Base-by-base conservation (phyloP, 1,284 basidiomycete genomes). In the Rhodotorula sp. region DNA sequence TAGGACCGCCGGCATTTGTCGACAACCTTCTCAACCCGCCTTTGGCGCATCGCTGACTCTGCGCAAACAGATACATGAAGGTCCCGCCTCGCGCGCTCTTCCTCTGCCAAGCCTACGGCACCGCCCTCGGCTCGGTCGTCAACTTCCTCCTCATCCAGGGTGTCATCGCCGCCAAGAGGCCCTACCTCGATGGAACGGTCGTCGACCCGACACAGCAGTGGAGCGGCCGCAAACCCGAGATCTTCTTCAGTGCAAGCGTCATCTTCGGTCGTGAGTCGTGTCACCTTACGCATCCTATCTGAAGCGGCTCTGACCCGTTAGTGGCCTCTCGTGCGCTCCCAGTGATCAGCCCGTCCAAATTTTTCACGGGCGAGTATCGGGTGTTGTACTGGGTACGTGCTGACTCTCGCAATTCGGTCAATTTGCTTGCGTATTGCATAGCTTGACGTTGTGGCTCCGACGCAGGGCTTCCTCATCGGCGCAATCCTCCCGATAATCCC, bases 11-110 rank as follows among this genome's bases (percentile, higher is more conserved):
- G 46, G 78, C 79, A 58, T 73, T 79, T 71, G 76, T 78, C 66
- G 1, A 8, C 25, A 13, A 8, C 23, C 10, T 21, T 41, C 60
- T n/a, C 8, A 41, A 16, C 4, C 5, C 34, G 9, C 14, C 19
- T 44, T 3, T 25, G 19, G 13, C 19, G n/a, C 48, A 7, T 16
- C 17, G 48, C 25, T 23, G 19, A 60, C 16, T 12, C 27, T 25
- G 17, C 14, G 2, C 5, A 2, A 34, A 5, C 52, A 67, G 66
- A 42, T 70, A 75, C 64, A 74, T 65, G 67, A 75, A 77, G 64
- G 81, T 83, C 48, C 82, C 81, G 13, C 82, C 82, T 5, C 78
- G 79, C 61, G 75, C 79, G 68, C 80, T 84, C 75, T 83, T 83
- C 69, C 69, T 82, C 27, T 79, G 81, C 14, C 82, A 83, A 60